Percentiles rank a stretch among this genome's conserved stretches.
phyloP scores from a whole-genome alignment of 768 basidiomycete genomes.

The Inosperma sp. region DNA sequence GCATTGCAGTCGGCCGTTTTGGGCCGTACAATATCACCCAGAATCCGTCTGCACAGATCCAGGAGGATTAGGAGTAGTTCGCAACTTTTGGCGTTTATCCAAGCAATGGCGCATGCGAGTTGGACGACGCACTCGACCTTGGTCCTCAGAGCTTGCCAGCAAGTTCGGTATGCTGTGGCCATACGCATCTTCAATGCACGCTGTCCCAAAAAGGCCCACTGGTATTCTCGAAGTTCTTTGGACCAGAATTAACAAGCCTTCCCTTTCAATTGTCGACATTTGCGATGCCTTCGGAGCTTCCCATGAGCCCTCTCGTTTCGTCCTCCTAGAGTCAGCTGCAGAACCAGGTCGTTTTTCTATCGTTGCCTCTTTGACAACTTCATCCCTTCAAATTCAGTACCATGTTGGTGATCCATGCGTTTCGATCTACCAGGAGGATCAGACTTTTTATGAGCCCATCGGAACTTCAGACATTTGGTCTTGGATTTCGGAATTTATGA shows the following conservation, averaged over 20 bases:
- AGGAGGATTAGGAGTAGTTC: slow-evolving; percentile 62
- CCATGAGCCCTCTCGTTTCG: slow-evolving; percentile 59
- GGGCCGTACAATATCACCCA: slow-evolving; percentile 89
- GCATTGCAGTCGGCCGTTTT: slow-evolving; percentile 65
- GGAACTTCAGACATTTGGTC: slow-evolving; percentile 60
- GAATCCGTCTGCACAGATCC: slow-evolving; percentile 73
- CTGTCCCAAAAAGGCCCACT: slow-evolving; percentile 19
- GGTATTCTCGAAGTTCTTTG: slow-evolving; percentile 28
- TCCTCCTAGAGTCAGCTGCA: slow-evolving; percentile 72
- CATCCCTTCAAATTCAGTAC: slow-evolving; percentile 57
- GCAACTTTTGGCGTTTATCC: slow-evolving; percentile 72
- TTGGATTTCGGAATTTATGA: slow-evolving; percentile 73
- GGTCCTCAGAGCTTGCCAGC: slow-evolving; percentile 35
- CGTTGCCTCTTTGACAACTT: slow-evolving; percentile 53
- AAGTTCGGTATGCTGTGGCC: slow-evolving; percentile 54
- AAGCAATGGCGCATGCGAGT: slow-evolving; percentile 46
- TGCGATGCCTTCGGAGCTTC: slow-evolving; percentile 61
- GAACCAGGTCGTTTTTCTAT: slow-evolving; percentile 72
- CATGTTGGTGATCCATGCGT: slow-evolving; percentile 47
- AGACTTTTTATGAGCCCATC: slow-evolving; percentile 38
- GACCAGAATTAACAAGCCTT: slow-evolving; percentile 38
- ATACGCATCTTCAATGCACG: slow-evolving; percentile 24
- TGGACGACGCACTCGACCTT: slow-evolving; percentile 37
- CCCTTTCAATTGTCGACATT: slow-evolving; percentile 40
- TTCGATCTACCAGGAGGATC: slow-evolving; percentile 37